Base-by-base conservation (phyloP, 192 early-diverging fungal species). In the Coemansia sp. region DNA sequence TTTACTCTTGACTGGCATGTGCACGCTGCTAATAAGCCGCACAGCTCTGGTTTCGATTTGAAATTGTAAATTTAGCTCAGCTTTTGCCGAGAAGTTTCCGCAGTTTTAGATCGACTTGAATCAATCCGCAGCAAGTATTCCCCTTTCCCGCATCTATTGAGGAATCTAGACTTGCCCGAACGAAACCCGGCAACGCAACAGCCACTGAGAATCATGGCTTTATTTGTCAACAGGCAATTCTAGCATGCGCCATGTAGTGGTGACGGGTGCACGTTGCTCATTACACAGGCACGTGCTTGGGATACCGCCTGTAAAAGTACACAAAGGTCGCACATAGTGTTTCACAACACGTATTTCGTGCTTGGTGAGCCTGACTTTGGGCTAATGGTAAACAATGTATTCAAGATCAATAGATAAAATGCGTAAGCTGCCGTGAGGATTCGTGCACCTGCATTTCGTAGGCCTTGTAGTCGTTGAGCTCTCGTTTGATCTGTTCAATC, bases 391-490 rank as follows among this genome's bases (percentile, higher is more conserved):
- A 31, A 31, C 31, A 31, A 31, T 31, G 0, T 6, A 4, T 31
- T 31, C 31, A 6, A 31, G 31, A 28, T 79, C 74, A 91, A 40
- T 76, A 70, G 64, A 91, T 90, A 65, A 89, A 89, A 52, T 90
- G 89, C 14, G 91, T 92, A 64, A 88, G 85, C 22, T 78, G 58
- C 9, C 82, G 83, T 55, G 89, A 90, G 17, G 93, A 88, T 55
- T 87, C 84, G 66, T 95, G 95, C 12, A 97, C 90, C 17, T 81
- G 71, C 95, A 98, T 96, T 67, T 97, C 95, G 36, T 83, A 81
- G 52, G 90, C 82, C 81, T 98, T 98, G 83, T 89, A 98, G 56
- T 91, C 86, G 79, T 98, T 98, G 56, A 98, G 75, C 71, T 98
- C 96, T 69, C 93, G 86, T 51, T 95, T 90, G 73, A 98, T 97